These are phyloP conservation scores for Diaporthe sp. DNA, from an alignment of 2,329 filamentous ascomycete genomes.

Conservation along the genomic window DNA sequence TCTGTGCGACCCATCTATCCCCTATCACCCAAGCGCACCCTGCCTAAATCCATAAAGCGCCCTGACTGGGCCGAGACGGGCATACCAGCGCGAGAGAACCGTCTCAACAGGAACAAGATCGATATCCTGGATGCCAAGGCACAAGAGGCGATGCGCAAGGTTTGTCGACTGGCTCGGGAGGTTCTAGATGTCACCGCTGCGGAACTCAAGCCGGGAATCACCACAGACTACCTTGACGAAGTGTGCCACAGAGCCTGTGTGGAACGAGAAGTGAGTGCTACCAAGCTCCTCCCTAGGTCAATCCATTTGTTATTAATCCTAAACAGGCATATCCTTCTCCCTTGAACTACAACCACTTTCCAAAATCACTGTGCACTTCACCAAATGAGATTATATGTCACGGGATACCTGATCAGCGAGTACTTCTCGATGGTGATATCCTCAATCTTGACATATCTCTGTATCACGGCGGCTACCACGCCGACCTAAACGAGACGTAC, in stretches of 20 bases:
- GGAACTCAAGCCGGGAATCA: conserved; percentile 76
- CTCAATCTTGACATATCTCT: conserved; percentile 96
- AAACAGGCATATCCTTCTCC: conserved; percentile 82
- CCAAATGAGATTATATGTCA: conserved; percentile 98
- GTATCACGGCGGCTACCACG: conserved; percentile 95
- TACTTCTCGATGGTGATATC: conserved; percentile 92
- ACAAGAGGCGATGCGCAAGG: conserved; percentile 80
- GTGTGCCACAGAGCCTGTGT: conserved; percentile 82
- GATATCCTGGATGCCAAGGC: conserved; percentile 78
- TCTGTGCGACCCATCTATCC: conserved; percentile 88
- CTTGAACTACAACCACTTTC: conserved; percentile 95
- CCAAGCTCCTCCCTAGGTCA: too few species aligned
- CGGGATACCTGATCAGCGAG: conserved; percentile 92
- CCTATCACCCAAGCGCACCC: conserved; percentile 78
- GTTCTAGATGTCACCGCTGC: conserved; percentile 80
- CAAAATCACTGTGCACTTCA: conserved; percentile 97
- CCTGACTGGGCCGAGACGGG: conserved; percentile 93
- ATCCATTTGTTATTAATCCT: background rate
- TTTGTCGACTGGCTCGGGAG: conserved; percentile 77
- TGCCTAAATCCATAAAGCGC: conserved; percentile 84
- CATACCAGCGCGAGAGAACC: conserved; percentile 69
- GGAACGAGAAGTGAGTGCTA: conserved; percentile 73
- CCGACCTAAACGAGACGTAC: conserved; percentile 98
- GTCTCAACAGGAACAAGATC: conserved; percentile 81
- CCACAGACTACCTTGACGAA: conserved; percentile 82